phyloP scores from a whole-genome alignment of 805 yeast species.

The Pichia gijzeniarum region DNA sequence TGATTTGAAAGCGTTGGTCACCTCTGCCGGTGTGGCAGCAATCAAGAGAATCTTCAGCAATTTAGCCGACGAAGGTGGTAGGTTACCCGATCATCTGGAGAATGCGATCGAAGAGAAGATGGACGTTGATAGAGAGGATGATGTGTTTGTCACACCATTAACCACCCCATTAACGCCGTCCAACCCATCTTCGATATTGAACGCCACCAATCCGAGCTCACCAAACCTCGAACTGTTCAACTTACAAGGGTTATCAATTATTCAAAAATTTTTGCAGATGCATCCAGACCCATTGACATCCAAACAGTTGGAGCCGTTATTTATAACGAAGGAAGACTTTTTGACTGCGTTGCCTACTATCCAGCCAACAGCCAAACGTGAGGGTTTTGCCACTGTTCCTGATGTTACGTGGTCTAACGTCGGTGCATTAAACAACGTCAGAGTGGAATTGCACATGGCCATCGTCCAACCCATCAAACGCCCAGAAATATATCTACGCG shows the following conservation, averaged over 20 bases:
- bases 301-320: conserved; percentile 68
- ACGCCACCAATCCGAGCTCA: neutral
- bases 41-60: conserved; percentile 82
- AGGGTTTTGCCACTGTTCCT: conserved; percentile 97
- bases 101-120: neutral
- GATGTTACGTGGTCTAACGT: conserved; percentile 95
- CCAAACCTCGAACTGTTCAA: conserved; percentile 2
- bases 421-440: conserved; percentile 75
- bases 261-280: conserved; percentile 60
- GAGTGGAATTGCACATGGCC: conserved; percentile 93
- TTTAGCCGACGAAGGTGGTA: conserved; percentile 32
- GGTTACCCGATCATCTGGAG: conserved; percentile 27
- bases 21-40: conserved; percentile 94
- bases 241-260: conserved; percentile 40
- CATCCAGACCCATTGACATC: conserved; percentile 77
- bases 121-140: conserved; percentile 10
- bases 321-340: conserved; percentile 77
- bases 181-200: neutral
- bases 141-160: conserved; percentile 7
- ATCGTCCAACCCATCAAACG: conserved; percentile 93
- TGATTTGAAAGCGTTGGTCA: conserved; percentile 84
- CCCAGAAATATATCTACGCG: conserved; percentile 83
- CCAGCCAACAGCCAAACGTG: conserved; percentile 96
- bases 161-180: conserved; percentile 8
- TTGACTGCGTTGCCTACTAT: conserved; percentile 80